phyloP scores from a whole-genome alignment of 306 rosid genomes.

The Lotus japonicus region DNA sequence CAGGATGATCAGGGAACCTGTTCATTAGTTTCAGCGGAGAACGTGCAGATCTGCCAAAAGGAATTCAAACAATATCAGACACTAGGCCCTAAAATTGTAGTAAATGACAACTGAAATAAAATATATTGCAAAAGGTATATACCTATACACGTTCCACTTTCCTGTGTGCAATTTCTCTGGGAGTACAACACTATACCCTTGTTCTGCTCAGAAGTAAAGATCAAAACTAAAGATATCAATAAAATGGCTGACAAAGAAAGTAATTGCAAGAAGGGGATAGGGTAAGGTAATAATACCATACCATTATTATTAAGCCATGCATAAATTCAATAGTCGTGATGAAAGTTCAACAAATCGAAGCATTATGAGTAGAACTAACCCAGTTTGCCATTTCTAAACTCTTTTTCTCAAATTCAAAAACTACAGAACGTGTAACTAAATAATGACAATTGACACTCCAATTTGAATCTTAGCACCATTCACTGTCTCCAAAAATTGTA shows the following conservation, averaged over 20 bases:
- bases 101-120: constrained; percentile 14
- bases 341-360: constrained; percentile 3
- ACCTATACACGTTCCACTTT: constrained; percentile 97
- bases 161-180: constrained; percentile 94
- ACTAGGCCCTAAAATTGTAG: background rate
- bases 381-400: background rate
- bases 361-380: constrained; percentile 2
- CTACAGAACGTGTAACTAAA: background rate
- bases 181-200: constrained; percentile 86
- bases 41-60: constrained; percentile 51
- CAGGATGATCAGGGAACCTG: constrained; percentile 78
- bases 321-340: background rate
- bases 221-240: constrained; percentile 20
- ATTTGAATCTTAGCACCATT: background rate
- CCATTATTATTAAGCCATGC: background rate
- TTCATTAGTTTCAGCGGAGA: constrained; percentile 77
- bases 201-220: constrained; percentile 58
- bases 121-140: constrained; percentile 16
- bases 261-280: background rate
- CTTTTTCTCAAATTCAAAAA: background rate
- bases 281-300: background rate
- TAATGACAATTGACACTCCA: background rate
- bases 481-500: too few relatives aligned
- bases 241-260: background rate
- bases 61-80: background rate